Conservation (phyloP, 306 rosid genomes). For the Cucurbita argyrosperma region DNA sequence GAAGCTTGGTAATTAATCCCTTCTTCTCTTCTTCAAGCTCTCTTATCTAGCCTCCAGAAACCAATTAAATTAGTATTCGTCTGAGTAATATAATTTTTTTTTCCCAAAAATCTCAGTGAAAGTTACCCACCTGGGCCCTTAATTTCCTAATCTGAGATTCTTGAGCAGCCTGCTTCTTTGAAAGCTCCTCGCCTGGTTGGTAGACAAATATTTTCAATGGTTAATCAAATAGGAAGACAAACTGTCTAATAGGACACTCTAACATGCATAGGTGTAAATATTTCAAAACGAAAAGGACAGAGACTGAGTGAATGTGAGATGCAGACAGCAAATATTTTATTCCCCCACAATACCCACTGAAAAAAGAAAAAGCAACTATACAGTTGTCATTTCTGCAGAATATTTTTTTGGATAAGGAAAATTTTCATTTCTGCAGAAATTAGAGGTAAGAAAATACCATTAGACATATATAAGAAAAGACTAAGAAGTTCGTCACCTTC, state of each 20-base stretch:
- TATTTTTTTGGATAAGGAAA: not conserved
- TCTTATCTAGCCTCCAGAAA: constrained; percentile 82
- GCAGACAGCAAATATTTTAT: not conserved
- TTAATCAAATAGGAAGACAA: not conserved
- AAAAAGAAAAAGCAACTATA: not conserved
- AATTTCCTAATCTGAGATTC: constrained; percentile 80
- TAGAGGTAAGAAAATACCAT: not conserved
- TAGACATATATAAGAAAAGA: not conserved
- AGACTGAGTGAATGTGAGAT: not conserved
- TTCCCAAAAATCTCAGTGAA: constrained; percentile 4
- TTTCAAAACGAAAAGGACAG: not conserved
- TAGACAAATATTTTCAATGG: constrained; percentile 3
- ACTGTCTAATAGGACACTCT: not conserved
- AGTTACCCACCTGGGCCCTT: constrained; percentile 68
- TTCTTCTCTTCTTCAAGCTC: constrained; percentile 99
- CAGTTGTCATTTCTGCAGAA: not conserved
- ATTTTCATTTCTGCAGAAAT: not conserved
- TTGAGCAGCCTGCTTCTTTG: constrained; percentile 97
- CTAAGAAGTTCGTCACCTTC: constrained; percentile 46
- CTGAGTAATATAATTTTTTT: not conserved
- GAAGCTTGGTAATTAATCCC: constrained; percentile 74
- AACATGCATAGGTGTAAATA: not conserved
- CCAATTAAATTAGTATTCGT: not conserved
- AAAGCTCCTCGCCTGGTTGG: constrained; percentile 89
- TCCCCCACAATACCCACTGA: not conserved